Evolutionary conservation across 2,329 filamentous ascomycete genomes (phyloP), one percentile per base, ranked within the genome.

Genomic region (Didymella segeticola): DNA sequence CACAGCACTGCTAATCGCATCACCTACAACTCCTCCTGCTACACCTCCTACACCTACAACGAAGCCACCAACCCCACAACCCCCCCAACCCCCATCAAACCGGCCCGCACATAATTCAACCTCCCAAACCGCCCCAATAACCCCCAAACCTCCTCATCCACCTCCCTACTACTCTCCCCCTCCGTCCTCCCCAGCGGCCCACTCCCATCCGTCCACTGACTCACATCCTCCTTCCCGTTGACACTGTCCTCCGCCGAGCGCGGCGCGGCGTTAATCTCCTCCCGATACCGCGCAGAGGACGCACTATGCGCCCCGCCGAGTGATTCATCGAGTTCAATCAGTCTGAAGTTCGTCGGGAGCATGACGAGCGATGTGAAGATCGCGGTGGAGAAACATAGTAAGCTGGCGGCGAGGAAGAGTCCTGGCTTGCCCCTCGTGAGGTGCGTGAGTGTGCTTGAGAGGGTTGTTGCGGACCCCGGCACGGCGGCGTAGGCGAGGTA

Each of bases 191-290:
- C 58, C 38, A 65, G 58, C 25, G 68, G 67, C 22, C 36, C 57
- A 39, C 67, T 70, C 43, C 65, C 14, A 55, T 71, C 69, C n/a
- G 37, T 59, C 60, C 58, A 69, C 51, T 71, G 64, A 47, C 58
- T 68, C 5, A 65, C 41, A 46, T 69, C 67, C 7, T 57, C 56
- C 22, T 69, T 53, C 9, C 60, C 56, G 25, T 64, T 41, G 0
- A 63, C 59, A 6, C 55, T 61, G 27, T 64, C 61, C 37, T 67
- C 61, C 6, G 67, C 68, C 7, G 41, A 57, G 1, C 67, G 12
- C 25, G 37, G 15, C 17, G 25, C 1, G 51, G 53, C 31, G n/a
- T 34, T 17, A 20, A 26, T 10, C 2, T 22, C 11, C 2, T 37
- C 19, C 1, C 56, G 36, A 5, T 56, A 58, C 30, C 25, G 17